Evolutionary conservation across 2,329 filamentous ascomycete genomes (phyloP), one percentile per base, ranked within the genome.

Genomic region (Penicillium janthinellum): DNA sequence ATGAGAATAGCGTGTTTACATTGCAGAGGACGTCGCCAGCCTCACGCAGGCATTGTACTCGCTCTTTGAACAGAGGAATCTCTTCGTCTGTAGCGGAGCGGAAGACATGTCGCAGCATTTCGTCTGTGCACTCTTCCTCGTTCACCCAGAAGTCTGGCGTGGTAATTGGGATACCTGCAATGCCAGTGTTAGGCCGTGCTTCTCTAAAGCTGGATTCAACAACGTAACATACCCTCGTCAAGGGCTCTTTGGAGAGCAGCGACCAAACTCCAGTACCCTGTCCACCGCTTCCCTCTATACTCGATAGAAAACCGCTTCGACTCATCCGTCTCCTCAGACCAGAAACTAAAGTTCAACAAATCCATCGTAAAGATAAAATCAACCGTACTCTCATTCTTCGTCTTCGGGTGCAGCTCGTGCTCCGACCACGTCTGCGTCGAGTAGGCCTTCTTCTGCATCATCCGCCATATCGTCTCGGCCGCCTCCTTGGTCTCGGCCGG

Each of bases 341-440:
- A 99, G 75, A 99, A 99, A 22, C 89, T 96, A 73, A 98, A 99
- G 74, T 99, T 99, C 53, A 99, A 80, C 31, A 99, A 77, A 74
- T 99, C 95, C 92, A 99, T 96, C 20, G 91, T 92, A 74, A 99
- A 98, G 69, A 99, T 94, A 73, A 99, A 98, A 64, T 91, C 89
- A 22, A 96, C 86, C 0, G 92, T 93, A 53, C 78, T 83, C 70
- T 91, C 90, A 71, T 96, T 88, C 71, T 92, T 92, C 44, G 85
- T 70, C 74, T 93, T 90, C 1, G 95, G 95, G 70, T 99, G 95
- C 41, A 99, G 81, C 73, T 95, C 90, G 75, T 98, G 92, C 70
- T 90, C 84, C 14, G 90, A 86, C 95, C 95, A 99, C 8, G 87
- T 90, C 62, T 90, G 86, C 0, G 91, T 92, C 4, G 91, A 95